phyloP scores from a whole-genome alignment of 768 basidiomycete genomes.

The Suillus cothurnatus region DNA sequence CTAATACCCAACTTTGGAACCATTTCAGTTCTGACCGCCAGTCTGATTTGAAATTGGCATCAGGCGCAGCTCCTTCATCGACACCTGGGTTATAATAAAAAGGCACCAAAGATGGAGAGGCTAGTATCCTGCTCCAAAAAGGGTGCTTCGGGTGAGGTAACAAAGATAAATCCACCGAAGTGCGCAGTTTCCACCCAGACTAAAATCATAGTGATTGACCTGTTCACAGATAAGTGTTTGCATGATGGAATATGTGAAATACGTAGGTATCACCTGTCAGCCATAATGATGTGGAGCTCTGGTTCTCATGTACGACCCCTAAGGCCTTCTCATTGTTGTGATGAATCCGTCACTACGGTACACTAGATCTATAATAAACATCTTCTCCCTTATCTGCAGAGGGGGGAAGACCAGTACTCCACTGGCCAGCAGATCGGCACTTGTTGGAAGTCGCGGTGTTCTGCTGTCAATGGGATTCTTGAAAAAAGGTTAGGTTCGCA shows the following conservation, averaged over 20 bases:
- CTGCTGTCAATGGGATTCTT: not conserved
- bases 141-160: not conserved
- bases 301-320: not conserved
- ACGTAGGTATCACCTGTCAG: not conserved
- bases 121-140: not conserved
- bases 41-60: not conserved
- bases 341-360: not conserved
- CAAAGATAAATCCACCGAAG: not conserved
- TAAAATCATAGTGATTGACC: not conserved
- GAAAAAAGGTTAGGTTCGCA: constrained; percentile 4
- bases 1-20: not conserved
- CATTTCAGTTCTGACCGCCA: not conserved
- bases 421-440: not conserved
- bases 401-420: not conserved
- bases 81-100: not conserved
- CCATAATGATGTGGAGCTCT: not conserved
- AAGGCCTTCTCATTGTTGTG: not conserved
- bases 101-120: not conserved
- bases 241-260: not conserved
- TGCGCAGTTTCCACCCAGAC: not conserved
- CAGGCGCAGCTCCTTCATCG: not conserved
- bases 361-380: not conserved
- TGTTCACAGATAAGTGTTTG: not conserved
- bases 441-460: not conserved
- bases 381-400: not conserved